A percentile compares a stretch with the other conserved stretches of the same genome.
phyloP scores from a whole-genome alignment of 331 rosid species.

The Quercus phellos region DNA sequence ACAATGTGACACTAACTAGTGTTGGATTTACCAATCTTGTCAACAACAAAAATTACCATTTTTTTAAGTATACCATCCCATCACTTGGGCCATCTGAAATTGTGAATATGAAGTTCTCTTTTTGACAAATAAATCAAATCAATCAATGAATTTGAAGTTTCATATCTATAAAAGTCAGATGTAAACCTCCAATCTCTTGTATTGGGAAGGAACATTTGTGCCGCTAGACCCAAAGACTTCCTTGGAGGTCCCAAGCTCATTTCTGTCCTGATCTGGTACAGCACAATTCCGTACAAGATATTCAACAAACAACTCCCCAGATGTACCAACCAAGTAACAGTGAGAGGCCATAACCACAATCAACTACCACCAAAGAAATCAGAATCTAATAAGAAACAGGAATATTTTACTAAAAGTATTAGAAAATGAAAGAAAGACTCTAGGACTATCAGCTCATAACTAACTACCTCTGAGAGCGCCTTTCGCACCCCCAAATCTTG shows the following conservation, averaged over 20 bases:
- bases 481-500: conserved; percentile 68
- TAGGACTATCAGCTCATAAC: neutral
- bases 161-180: conserved; percentile 9
- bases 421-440: neutral
- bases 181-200: conserved; percentile 75
- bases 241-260: conserved; percentile 45
- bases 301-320: conserved; percentile 91
- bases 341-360: conserved; percentile 97
- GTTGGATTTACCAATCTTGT: neutral
- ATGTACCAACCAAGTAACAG: conserved; percentile 89
- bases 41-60: neutral
- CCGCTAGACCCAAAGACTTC: conserved; percentile 32
- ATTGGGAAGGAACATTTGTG: conserved; percentile 35
- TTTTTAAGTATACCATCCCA: neutral
- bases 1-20: neutral
- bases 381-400: conserved; percentile 11
- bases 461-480: conserved; percentile 79
- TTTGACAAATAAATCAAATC: neutral
- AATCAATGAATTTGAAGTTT: neutral
- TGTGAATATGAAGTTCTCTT: neutral
- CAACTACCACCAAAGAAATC: conserved; percentile 49
- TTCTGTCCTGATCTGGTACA: conserved; percentile 44
- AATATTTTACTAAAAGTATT: conserved; percentile 6
- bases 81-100: neutral
- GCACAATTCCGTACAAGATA: conserved; percentile 87